Evolutionary conservation across 2,329 filamentous ascomycete species (phyloP), one percentile per base, ranked within the genome.

Genomic region (Mariannaea sp.): DNA sequence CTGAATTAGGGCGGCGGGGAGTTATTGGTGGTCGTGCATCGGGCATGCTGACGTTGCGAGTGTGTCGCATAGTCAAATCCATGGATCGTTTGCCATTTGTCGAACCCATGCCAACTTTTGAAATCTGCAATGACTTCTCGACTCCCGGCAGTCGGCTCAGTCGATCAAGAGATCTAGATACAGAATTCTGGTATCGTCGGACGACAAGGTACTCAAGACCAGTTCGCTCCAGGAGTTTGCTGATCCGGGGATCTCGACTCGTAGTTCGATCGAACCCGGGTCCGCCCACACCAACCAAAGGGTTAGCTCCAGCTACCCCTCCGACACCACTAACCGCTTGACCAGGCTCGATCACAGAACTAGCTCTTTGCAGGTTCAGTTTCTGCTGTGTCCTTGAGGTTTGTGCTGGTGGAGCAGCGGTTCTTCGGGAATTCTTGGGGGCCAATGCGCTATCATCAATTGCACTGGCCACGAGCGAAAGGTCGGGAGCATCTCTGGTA

Each of bases 141-240:
- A 74, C 68, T 7, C 79, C 80, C 0, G 82, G 79, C 1, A 84
- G 75, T 24, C 77, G 66, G 27, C 65, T 65, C 5, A 77, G 65
- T 3, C 75, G 71, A 33, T 71, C 71, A 14, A 90, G 72, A 1
- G 85, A 86, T 39, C 86, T 80, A 4, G 81, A 83, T 14, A 90
- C 78, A 0, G 88, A 86, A 61, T 89, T 88, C 64, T 89, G 85
- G 66, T 87, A 87, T 38, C 88, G 78, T 48, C 87, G 80, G 27
- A 91, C 85, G 7, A 89, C 87, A n/a, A 86, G 78, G 68, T 90
- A 90, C 66, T 90, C 87, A 71, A 88, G 82, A 13, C 84, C 85
- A 1, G 87, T 88, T 40, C 85, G 80, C 67, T 90, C 87, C 48
- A 90, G 79, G 42, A 87, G 79, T 66, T 83, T 81, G 62, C 80